A percentile compares a stretch with the other conserved stretches of the same genome.
phyloP scores from a whole-genome alignment of 2,329 filamentous ascomycete species.

The Daldinia sp. region DNA sequence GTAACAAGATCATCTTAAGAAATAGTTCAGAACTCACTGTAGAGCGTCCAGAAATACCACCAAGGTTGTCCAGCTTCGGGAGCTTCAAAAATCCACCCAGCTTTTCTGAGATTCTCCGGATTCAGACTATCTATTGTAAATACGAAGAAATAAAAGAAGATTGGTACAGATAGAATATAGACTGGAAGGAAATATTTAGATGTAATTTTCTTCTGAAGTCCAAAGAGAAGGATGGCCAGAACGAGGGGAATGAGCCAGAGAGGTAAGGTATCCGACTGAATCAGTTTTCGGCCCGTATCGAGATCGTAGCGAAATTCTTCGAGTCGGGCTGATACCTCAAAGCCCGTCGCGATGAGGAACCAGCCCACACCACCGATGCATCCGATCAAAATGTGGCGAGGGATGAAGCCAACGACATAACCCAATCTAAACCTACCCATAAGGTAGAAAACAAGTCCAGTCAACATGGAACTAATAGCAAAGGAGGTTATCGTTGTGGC shows the following conservation, averaged over 20 bases:
- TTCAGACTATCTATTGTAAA: constrained; percentile 75
- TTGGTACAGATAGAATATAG: constrained; percentile 84
- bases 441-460: constrained; percentile 89
- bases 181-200: constrained; percentile 88
- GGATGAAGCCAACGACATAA: constrained; percentile 96
- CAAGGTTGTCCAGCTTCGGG: constrained; percentile 89
- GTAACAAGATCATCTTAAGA: constrained; percentile 15
- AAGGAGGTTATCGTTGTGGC: constrained; percentile 95
- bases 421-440: constrained; percentile 91
- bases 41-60: constrained; percentile 98
- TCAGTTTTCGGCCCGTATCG: constrained; percentile 79
- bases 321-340: constrained; percentile 92
- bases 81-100: constrained; percentile 92
- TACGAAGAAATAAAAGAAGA: constrained; percentile 83
- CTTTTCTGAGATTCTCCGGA: constrained; percentile 73
- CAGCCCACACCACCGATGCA: constrained; percentile 98
- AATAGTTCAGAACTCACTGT: constrained; percentile 71
- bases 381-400: constrained; percentile 93
- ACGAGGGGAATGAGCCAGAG: constrained; percentile 86
- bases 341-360: constrained; percentile 90
- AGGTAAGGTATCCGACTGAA: constrained; percentile 77
- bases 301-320: constrained; percentile 87
- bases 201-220: constrained; percentile 79
- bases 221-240: constrained; percentile 81
- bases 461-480: constrained; percentile 89